phyloP scores from a whole-genome alignment of 345 rosid genomes.

The Brassica incana region DNA sequence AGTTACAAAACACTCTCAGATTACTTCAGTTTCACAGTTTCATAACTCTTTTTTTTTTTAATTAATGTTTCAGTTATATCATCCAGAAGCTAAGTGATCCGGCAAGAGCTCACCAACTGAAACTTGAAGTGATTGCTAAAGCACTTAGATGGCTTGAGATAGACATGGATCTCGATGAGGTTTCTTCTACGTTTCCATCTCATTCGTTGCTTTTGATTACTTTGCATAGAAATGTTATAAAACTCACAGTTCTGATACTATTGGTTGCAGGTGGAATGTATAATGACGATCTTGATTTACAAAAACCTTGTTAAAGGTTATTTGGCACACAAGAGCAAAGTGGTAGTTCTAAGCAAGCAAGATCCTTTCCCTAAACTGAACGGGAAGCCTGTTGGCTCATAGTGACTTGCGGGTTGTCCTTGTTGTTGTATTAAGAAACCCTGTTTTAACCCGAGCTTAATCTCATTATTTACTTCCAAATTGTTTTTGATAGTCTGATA shows the following conservation, averaged over 20 bases:
- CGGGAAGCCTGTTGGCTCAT: constrained; percentile 79
- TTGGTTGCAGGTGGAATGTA: constrained; percentile 77
- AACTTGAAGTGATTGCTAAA: constrained; percentile 85
- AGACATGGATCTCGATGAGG: constrained; percentile 97
- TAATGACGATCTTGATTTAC: constrained; percentile 80
- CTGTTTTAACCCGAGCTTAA: background rate
- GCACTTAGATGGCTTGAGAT: constrained; percentile 91
- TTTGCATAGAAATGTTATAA: background rate
- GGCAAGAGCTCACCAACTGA: constrained; percentile 90
- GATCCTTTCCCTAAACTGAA: constrained; percentile 86
- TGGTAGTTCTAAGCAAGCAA: constrained; percentile 94
- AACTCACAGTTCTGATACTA: constrained; percentile 15
- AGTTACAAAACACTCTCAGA: background rate
- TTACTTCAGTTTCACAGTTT: too few species aligned
- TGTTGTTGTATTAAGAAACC: constrained; percentile 32
- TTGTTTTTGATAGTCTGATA: background rate
- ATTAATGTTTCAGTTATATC: constrained; percentile 55
- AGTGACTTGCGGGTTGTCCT: constrained; percentile 9
- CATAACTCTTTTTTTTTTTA: background rate
- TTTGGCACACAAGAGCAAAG: constrained; percentile 94
- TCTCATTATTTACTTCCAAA: constrained; percentile 7
- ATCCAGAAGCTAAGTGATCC: constrained; percentile 85
- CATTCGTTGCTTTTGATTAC: background rate
- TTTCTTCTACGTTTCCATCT: constrained; percentile 20
- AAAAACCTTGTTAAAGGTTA: constrained; percentile 88